Percentiles rank a stretch among this genome's conserved stretches.
phyloP scores from a whole-genome alignment of 2,329 filamentous ascomycete genomes.

The Fusarium setosum region DNA sequence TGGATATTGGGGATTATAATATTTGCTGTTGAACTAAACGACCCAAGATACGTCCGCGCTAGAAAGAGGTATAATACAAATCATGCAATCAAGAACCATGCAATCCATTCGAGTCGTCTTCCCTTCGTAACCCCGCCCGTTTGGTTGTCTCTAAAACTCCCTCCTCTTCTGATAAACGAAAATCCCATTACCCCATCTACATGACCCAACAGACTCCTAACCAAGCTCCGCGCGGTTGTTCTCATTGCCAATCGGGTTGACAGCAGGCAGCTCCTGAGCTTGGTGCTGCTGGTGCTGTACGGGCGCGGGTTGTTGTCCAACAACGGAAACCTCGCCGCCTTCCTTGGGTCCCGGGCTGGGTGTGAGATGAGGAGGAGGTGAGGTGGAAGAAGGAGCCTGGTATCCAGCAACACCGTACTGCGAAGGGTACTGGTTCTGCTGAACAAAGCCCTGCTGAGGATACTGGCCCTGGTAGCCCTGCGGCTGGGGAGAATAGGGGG shows the following conservation, averaged over 20 bases:
- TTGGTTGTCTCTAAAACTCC: constrained; percentile 1
- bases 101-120: constrained; percentile 18
- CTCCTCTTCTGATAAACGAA: constrained; percentile 6
- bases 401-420: constrained; percentile 37
- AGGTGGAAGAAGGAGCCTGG: constrained; percentile 31
- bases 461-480: constrained; percentile 33
- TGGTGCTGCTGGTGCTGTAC: constrained; percentile 16
- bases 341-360: constrained; percentile 45
- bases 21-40: constrained; percentile 15
- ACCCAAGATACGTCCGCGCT: constrained; percentile 18
- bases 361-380: constrained; percentile 45
- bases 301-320: constrained; percentile 16
- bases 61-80: constrained; percentile 33
- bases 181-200: constrained; percentile 11
- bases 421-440: constrained; percentile 39
- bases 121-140: constrained; percentile 4
- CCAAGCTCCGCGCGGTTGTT: constrained; percentile 49
- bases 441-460: constrained; percentile 35
- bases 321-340: constrained; percentile 7
- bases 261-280: constrained; percentile 43
- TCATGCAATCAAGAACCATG: constrained; percentile 20
- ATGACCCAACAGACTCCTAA: constrained; percentile 14
- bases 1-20: constrained; percentile 17
- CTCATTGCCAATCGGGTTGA: constrained; percentile 45
- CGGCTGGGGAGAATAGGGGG: constrained; percentile 35